Percentiles rank a stretch among this genome's conserved stretches.
These are phyloP conservation scores for Colletotrichum sublineola DNA, from an alignment of 2,329 filamentous ascomycete species.

Conservation along the genomic window DNA sequence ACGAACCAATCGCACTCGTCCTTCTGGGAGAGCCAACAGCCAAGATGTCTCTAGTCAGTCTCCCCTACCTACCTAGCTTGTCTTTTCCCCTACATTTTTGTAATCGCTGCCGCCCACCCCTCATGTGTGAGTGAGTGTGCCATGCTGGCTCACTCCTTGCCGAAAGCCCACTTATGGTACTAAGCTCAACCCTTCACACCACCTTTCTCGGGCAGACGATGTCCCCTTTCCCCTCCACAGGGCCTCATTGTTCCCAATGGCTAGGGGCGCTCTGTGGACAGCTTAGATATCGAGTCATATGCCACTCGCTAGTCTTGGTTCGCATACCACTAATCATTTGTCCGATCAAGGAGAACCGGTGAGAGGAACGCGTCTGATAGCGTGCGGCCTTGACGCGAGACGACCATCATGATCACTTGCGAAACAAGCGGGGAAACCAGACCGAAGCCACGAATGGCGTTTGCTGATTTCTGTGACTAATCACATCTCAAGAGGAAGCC, in stretches of 20 bases:
- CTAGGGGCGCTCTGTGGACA: background rate
- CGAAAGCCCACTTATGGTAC: background rate
- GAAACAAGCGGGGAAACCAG: constrained; percentile 33
- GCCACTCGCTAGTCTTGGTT: background rate
- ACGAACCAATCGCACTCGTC: constrained; percentile 31
- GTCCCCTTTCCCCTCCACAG: background rate
- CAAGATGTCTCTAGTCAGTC: constrained; percentile 25
- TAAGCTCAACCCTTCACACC: constrained; percentile 40
- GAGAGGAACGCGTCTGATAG: background rate
- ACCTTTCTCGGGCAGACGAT: constrained; percentile 4
- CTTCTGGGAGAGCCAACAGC: constrained; percentile 21
- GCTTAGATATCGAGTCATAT: constrained; percentile 16
- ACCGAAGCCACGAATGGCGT: constrained; percentile 1
- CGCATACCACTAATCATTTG: background rate
- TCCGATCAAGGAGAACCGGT: constrained; percentile 11
- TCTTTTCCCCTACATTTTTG: constrained; percentile 5
- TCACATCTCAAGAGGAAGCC: background rate
- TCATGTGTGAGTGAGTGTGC: background rate
- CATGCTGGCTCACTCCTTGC: background rate
- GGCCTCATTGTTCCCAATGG: constrained; percentile 1
- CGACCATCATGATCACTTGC: constrained; percentile 21
- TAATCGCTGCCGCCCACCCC: constrained; percentile 11
- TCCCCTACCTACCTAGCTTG: constrained; percentile 1
- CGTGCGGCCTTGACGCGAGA: constrained; percentile 18
- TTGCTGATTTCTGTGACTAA: background rate